These are phyloP conservation scores for Barbarea vulgaris DNA, from an alignment of 345 rosid genomes.

Conservation along the genomic window DNA sequence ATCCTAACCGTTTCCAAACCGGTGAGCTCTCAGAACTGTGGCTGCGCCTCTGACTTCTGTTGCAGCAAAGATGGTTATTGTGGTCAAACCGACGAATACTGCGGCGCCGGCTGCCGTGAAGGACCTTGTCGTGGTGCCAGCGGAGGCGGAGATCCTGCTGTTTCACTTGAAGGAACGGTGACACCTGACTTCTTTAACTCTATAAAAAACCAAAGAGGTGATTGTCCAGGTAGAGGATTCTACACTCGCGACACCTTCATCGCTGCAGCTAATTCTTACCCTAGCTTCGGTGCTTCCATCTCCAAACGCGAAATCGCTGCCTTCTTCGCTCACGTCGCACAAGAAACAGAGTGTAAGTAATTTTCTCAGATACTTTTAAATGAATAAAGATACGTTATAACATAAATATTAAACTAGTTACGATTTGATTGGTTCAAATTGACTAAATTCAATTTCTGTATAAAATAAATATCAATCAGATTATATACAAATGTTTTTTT, in stretches of 20 bases:
- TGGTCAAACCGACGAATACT: conserved; percentile 42
- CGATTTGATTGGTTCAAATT: neutral
- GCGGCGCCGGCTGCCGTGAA: conserved; percentile 48
- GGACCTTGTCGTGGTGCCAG: conserved; percentile 52
- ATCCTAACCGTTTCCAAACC: conserved; percentile 24
- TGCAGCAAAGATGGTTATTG: conserved; percentile 49
- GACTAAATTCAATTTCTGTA: neutral
- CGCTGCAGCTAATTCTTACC: conserved; percentile 46
- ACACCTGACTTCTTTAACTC: conserved; percentile 57
- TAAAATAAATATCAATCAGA: neutral
- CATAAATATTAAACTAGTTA: neutral
- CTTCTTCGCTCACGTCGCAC: conserved; percentile 78
- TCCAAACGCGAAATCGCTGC: conserved; percentile 78
- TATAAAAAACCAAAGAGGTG: conserved; percentile 44
- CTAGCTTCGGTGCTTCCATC: conserved; percentile 61
- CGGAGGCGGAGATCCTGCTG: conserved; percentile 24
- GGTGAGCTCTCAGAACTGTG: conserved; percentile 38
- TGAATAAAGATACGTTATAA: neutral
- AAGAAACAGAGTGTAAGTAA: conserved; percentile 54
- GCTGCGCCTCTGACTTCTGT: conserved; percentile 47
- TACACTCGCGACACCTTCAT: conserved; percentile 60
- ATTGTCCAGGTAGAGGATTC: conserved; percentile 61
- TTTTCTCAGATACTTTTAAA: neutral
- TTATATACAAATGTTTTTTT: neutral
- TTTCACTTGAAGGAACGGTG: conserved; percentile 48